A percentile compares a stretch with the other conserved stretches of the same genome.
phyloP scores from a whole-genome alignment of 768 basidiomycete species.

The Cystobasidium tubakii region DNA sequence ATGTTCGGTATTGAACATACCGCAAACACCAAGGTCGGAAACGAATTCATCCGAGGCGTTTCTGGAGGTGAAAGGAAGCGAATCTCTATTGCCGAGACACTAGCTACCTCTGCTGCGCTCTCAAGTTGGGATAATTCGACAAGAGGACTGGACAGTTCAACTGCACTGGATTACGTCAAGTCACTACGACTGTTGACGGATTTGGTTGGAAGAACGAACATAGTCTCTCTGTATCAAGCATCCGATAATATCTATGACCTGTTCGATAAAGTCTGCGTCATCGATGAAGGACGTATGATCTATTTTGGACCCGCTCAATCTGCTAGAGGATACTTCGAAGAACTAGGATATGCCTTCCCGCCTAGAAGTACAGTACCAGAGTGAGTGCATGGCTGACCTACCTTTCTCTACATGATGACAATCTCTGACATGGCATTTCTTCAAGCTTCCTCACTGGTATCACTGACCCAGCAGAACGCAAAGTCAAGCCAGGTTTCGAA shows the following conservation, averaged over 20 bases:
- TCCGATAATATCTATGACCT: conserved; percentile 65
- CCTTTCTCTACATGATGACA: no score
- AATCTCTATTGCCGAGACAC: conserved; percentile 45
- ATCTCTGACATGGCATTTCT: no score
- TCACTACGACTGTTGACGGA: conserved; percentile 76
- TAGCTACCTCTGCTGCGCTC: conserved; percentile 38
- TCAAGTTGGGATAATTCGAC: conserved; percentile 60
- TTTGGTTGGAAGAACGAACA: conserved; percentile 62
- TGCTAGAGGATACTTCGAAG: conserved; percentile 69
- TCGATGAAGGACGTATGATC: conserved; percentile 54
- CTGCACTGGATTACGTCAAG: conserved; percentile 62
- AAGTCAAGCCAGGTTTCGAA: conserved; percentile 60
- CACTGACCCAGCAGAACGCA: conserved; percentile 75
- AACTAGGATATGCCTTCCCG: conserved; percentile 53
- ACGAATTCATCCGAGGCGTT: conserved; percentile 62
- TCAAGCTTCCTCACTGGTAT: conserved; percentile 48
- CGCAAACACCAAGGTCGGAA: conserved; percentile 67
- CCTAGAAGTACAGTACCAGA: conserved; percentile 51
- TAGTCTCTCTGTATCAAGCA: conserved; percentile 82
- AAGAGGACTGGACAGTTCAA: conserved; percentile 47
- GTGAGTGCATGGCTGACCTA: conserved; percentile 45
- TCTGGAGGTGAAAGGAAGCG: conserved; percentile 52
- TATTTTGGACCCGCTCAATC: conserved; percentile 66
- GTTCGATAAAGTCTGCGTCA: conserved; percentile 67
- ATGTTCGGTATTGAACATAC: conserved; percentile 72